Evolutionary conservation across 169 alveolate species (phyloP).

Genomic region (Babesia bigemina): DNA sequence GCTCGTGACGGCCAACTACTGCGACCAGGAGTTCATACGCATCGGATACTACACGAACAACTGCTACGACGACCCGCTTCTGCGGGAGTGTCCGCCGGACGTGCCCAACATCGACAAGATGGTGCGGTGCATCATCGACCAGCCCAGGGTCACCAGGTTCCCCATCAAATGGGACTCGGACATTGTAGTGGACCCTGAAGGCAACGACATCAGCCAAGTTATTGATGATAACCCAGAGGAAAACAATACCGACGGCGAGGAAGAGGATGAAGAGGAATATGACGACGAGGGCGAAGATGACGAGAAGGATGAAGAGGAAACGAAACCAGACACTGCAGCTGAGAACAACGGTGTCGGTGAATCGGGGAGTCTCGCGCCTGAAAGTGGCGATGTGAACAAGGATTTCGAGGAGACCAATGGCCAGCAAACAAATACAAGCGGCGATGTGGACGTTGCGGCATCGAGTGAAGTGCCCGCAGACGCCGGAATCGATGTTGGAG

Average conservation of each 20-base stretch:
- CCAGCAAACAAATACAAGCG: neutral
- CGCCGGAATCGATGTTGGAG: too few relatives aligned
- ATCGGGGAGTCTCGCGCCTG: neutral
- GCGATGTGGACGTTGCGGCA: too few relatives aligned
- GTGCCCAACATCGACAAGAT: slow-evolving; percentile 88
- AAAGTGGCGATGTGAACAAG: neutral
- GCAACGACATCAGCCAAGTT: slow-evolving; percentile 63
- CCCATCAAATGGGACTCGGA: slow-evolving; percentile 93
- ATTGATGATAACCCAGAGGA: slow-evolving; percentile 55
- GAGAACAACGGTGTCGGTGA: neutral
- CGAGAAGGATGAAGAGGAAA: neutral
- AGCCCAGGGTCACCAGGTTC: slow-evolving; percentile 97
- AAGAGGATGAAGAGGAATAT: neutral
- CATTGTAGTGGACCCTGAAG: slow-evolving; percentile 66
- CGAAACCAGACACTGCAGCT: neutral
- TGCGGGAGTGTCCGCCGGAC: slow-evolving; percentile 94
- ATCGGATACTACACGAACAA: slow-evolving; percentile 97
- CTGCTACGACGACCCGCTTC: slow-evolving; percentile 88
- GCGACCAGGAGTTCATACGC: slow-evolving; percentile 93
- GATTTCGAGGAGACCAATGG: neutral
- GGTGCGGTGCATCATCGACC: slow-evolving; percentile 91
- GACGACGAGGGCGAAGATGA: neutral
- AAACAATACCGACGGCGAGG: slow-evolving; percentile 51
- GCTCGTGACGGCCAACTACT: slow-evolving; percentile 92
- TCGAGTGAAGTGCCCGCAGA: too few relatives aligned